These are phyloP conservation scores for Penicillium paxilli DNA, from an alignment of 495 filamentous ascomycete genomes.

Conservation along the genomic window DNA sequence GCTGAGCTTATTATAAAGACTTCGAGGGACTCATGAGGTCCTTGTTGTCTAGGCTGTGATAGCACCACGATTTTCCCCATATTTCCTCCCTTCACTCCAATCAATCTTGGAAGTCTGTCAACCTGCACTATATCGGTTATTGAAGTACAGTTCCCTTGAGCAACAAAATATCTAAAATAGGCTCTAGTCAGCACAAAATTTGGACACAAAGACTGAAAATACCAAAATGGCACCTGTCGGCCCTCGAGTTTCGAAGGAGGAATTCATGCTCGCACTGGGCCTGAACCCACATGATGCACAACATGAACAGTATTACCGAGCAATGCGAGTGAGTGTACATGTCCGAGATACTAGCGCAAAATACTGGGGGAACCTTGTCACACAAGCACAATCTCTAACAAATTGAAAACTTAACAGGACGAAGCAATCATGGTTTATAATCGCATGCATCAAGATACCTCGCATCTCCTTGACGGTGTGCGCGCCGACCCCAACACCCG, in stretches of 20 bases:
- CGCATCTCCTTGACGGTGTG: conserved; percentile 41
- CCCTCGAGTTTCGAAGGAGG: conserved; percentile 47
- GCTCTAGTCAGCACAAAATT: background rate
- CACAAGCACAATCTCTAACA: too few species aligned
- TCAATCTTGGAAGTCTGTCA: too few species aligned
- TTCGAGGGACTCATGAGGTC: too few species aligned
- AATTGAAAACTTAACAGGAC: conserved; percentile 37
- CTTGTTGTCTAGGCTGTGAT: too few species aligned
- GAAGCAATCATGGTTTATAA: conserved; percentile 50
- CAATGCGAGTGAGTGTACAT: conserved; percentile 48
- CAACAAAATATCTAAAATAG: background rate
- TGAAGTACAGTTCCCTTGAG: background rate
- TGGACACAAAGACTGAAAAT: background rate
- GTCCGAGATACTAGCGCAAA: too few species aligned
- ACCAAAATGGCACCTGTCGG: conserved; percentile 33
- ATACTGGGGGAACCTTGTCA: too few species aligned
- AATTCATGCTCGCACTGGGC: conserved; percentile 45
- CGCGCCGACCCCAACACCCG: conserved; percentile 33
- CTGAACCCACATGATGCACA: conserved; percentile 40
- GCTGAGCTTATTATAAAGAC: background rate
- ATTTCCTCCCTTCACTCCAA: too few species aligned
- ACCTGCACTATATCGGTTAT: too few species aligned
- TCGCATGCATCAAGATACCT: conserved; percentile 38
- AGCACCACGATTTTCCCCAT: too few species aligned
- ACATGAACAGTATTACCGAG: conserved; percentile 44